Evolutionary conservation across 805 yeast genomes (phyloP).

Genomic region (Priceomyces medius): DNA sequence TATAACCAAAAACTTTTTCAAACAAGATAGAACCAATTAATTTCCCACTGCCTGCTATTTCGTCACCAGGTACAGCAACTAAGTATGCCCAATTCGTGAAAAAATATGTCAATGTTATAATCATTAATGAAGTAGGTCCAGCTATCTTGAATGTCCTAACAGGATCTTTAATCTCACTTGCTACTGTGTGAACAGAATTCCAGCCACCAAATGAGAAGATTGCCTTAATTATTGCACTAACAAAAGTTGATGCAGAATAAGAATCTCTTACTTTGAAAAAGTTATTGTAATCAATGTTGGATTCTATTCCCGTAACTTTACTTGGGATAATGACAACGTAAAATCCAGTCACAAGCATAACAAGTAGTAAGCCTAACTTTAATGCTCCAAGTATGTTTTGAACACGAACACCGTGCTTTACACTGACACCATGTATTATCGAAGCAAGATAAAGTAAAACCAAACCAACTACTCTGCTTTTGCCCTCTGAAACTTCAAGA

Average conservation of each 20-base stretch:
- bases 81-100: conserved; percentile 57
- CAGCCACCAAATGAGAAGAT: conserved; percentile 63
- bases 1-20: conserved; percentile 53
- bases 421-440: conserved; percentile 56
- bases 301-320: conserved; percentile 42
- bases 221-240: conserved; percentile 57
- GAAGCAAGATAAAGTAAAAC: conserved; percentile 27
- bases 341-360: conserved; percentile 58
- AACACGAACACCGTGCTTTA: conserved; percentile 55
- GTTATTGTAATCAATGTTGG: conserved; percentile 33
- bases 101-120: conserved; percentile 49
- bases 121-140: conserved; percentile 53
- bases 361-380: conserved; percentile 52
- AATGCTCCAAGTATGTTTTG: conserved; percentile 65
- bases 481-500: conserved; percentile 34
- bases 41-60: conserved; percentile 54
- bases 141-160: conserved; percentile 56
- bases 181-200: conserved; percentile 59
- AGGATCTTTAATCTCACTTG: conserved; percentile 63
- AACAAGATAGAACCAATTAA: conserved; percentile 59
- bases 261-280: conserved; percentile 32
- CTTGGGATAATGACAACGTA: conserved; percentile 55
- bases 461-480: conserved; percentile 33
- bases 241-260: conserved; percentile 45
- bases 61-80: conserved; percentile 52